Evolutionary conservation across 805 yeast genomes (phyloP), one percentile per base, ranked within the genome.

Genomic region (Candida quercuum): DNA sequence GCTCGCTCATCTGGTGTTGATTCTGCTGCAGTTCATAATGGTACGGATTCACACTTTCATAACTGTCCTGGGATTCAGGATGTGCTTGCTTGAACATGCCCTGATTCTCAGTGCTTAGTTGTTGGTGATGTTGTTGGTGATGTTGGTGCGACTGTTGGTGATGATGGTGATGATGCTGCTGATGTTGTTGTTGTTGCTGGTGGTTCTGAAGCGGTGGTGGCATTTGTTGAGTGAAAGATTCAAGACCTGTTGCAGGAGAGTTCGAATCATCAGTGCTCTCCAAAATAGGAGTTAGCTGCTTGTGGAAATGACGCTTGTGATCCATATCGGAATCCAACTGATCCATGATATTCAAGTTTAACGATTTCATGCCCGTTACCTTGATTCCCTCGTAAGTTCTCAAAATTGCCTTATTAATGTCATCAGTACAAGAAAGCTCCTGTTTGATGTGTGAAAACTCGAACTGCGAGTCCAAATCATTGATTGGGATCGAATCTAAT

Each of bases 191-290:
- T 15, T 33, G 38, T 17, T 30, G 20, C 10, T 40, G 34, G 12
- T 41, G 39, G 26, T 35, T 32, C 6, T 31, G 21, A 16, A 39
- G 25, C 4, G 45, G 42, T 22, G n/a, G n/a, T n/a, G n/a, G n/a
- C n/a, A n/a, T n/a, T n/a, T n/a, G n/a, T n/a, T n/a, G n/a, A n/a
- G n/a, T n/a, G n/a, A n/a, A n/a, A n/a, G n/a, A n/a, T n/a, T n/a
- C n/a, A n/a, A n/a, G n/a, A 12, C 27, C n/a, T 6, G 27, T 24
- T 6, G 9, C 13, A 12, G 27, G 27, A 24, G 27, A 24, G 5
- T 13, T 6, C 9, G n/a, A 12, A 11, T 24, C 27, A 24, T 24
- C 27, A 11, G 6, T 12, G 11, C n/a, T 13, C n/a, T 24, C 27
- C 27, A 24, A 12, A 5, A 24, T 24, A 9, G 27, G 27, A 7